Conservation (phyloP, 805 yeast species). For the Sungouiella blattae region DNA sequence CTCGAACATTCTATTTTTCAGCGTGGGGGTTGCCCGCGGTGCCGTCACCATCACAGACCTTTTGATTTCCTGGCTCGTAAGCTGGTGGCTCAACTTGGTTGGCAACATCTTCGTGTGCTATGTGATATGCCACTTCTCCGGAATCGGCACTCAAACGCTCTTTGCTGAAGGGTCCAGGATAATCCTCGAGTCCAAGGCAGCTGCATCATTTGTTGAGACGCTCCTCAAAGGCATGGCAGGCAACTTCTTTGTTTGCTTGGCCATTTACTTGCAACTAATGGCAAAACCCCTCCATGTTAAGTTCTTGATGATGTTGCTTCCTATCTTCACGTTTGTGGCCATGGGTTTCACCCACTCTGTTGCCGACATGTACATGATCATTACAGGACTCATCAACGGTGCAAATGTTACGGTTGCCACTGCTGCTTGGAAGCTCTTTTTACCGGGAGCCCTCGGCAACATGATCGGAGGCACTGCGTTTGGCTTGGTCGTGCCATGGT, state of each 20-base stretch:
- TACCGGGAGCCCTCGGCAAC: conserved; percentile 74
- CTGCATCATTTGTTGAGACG: conserved; percentile 54
- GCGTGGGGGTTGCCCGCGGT: conserved; percentile 64
- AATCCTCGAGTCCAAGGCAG: conserved; percentile 42
- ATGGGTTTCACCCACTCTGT: conserved; percentile 78
- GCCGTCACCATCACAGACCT: conserved; percentile 67
- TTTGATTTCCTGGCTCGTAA: conserved; percentile 59
- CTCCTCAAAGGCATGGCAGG: conserved; percentile 72
- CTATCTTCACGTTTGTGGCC: conserved; percentile 74
- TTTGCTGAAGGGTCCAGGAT: conserved; percentile 48
- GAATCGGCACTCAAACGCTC: conserved; percentile 37
- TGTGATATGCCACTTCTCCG: conserved; percentile 56
- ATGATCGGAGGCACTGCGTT: conserved; percentile 75
- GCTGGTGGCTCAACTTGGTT: conserved; percentile 65
- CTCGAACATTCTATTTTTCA: conserved; percentile 67
- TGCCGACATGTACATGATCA: conserved; percentile 73
- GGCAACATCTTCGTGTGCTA: conserved; percentile 65
- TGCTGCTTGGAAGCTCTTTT: conserved; percentile 67
- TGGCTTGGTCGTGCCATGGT: conserved; percentile 65
- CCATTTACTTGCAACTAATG: conserved; percentile 72
- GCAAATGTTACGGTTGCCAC: conserved; percentile 60
- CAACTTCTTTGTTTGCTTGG: conserved; percentile 72
- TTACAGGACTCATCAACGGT: conserved; percentile 65
- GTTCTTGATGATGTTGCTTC: conserved; percentile 57
- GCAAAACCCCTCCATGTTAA: conserved; percentile 80